Base-by-base conservation (phyloP, 805 yeast genomes). In the Metschnikowia henanensis region DNA sequence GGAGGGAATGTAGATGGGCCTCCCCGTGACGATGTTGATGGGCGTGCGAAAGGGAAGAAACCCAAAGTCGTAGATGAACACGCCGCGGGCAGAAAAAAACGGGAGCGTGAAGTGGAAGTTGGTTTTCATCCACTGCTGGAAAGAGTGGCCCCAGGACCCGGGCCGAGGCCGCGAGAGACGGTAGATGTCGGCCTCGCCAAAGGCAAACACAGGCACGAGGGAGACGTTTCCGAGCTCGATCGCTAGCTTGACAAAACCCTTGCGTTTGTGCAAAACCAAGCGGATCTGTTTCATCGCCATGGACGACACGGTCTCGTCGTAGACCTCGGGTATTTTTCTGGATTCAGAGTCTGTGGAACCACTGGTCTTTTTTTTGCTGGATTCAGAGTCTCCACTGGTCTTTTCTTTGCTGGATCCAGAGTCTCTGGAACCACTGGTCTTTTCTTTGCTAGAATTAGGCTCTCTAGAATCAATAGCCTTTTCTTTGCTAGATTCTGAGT, bases 51-150 rank as follows among this genome's bases (percentile, higher is more conserved):
- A 91, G 1, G 99, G 98, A 45, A 94, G 64, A 23, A 94, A 66
- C 0, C 99, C 99, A 66, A 86, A 87, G 60, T 90, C 96, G 56
- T 91, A 87, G 57, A 92, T 88, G 66, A 92, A 91, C 0, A 94
- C 73, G 0, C 98, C 97, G 35, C 98, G 73, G 1, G 97, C 97
- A 60, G 87, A 84, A 66, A 94, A 86, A 37, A 94, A 78, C 1
- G 99, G 99, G 5, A 94, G 57, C 0, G 99, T 91, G 64, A 92
- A 92, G 1, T 92, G 94, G 41, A 82, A 75, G 29, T 67, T 72
- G 22, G 70, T 70, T 56, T 94, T 92, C 58, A 92, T 60, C 81
- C 88, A 79, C 26, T 75, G 62, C 62, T 92, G 98, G 40, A 85
- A 60, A 43, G 70, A 67, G 55, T 80, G 75, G 76, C 75, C 60